Evolutionary conservation across 1,284 basidiomycete genomes (phyloP).

Genomic region (Cryptococcus wingfieldii): DNA sequence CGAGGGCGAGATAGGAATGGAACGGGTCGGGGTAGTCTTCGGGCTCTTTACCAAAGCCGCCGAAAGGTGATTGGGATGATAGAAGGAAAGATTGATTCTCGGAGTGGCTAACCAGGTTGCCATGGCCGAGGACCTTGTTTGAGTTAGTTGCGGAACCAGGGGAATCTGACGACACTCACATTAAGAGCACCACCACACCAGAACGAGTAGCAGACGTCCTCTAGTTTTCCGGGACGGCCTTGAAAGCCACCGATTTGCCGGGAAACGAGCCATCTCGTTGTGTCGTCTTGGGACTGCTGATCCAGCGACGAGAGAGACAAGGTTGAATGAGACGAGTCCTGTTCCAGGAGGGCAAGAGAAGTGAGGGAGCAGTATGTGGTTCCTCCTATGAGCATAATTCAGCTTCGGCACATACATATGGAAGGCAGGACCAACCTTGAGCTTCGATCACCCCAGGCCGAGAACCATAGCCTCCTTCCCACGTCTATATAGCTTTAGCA

Average conservation of each 20-base stretch:
- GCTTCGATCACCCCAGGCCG: constrained; percentile 69
- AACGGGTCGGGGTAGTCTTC: constrained; percentile 80
- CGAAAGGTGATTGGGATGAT: constrained; percentile 73
- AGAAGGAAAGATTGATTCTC: constrained; percentile 63
- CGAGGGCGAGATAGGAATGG: constrained; percentile 83
- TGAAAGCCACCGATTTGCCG: constrained; percentile 78
- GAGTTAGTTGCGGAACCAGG: background rate
- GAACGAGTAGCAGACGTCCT: constrained; percentile 91
- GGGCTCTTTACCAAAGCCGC: constrained; percentile 77
- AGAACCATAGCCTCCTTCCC: constrained; percentile 90
- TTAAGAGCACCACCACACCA: constrained; percentile 79
- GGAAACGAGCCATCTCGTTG: constrained; percentile 70
- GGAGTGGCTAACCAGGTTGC: constrained; percentile 56
- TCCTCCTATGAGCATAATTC: constrained; percentile 58
- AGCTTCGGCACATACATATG: background rate
- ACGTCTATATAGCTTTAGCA: constrained; percentile 57
- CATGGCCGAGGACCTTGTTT: constrained; percentile 62
- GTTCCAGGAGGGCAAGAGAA: constrained; percentile 57
- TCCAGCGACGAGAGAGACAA: background rate
- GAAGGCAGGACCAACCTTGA: constrained; percentile 58
- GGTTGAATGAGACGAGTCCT: background rate
- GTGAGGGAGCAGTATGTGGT: constrained; percentile 90
- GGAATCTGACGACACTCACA: constrained; percentile 50
- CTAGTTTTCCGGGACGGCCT: constrained; percentile 76
- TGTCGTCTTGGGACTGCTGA: constrained; percentile 1